A percentile compares a stretch with the other conserved stretches of the same genome.
These are phyloP conservation scores for Echeveria elegans DNA, from an alignment of 164 flowering plant genomes.

Conservation along the genomic window DNA sequence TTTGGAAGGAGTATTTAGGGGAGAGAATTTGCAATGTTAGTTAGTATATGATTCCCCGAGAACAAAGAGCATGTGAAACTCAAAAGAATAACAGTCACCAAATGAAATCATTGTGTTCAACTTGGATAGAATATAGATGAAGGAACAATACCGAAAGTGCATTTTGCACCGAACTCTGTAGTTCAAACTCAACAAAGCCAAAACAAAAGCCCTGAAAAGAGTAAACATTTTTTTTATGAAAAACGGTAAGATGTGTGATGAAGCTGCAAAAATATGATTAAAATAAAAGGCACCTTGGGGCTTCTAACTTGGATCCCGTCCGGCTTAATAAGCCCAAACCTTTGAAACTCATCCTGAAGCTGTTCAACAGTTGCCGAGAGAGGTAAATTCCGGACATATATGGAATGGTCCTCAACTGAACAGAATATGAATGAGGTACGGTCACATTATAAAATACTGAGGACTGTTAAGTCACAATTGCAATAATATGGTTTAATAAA, in stretches of 20 bases:
- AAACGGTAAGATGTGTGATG: neutral
- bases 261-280: constrained; percentile 4
- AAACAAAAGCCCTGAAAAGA: constrained; percentile 80
- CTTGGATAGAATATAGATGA: neutral
- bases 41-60: neutral
- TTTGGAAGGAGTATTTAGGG: neutral
- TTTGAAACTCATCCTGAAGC: constrained; percentile 65
- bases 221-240: constrained; percentile 8
- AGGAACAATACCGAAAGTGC: constrained; percentile 60
- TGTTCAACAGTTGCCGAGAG: constrained; percentile 41
- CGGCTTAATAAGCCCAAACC: constrained; percentile 73
- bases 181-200: constrained; percentile 90
- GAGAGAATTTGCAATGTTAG: neutral
- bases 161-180: constrained; percentile 44
- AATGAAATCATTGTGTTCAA: neutral
- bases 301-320: constrained; percentile 93
- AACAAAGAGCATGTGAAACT: neutral
- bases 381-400: constrained; percentile 61
- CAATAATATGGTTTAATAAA: neutral
- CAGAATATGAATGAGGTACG: neutral
- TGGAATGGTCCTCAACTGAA: constrained; percentile 65
- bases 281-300: constrained; percentile 39
- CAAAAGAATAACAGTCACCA: neutral
- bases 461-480: neutral
- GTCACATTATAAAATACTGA: neutral